Base-by-base conservation (phyloP, 2,329 filamentous ascomycete genomes). In the Chrysoporthe cubensis region DNA sequence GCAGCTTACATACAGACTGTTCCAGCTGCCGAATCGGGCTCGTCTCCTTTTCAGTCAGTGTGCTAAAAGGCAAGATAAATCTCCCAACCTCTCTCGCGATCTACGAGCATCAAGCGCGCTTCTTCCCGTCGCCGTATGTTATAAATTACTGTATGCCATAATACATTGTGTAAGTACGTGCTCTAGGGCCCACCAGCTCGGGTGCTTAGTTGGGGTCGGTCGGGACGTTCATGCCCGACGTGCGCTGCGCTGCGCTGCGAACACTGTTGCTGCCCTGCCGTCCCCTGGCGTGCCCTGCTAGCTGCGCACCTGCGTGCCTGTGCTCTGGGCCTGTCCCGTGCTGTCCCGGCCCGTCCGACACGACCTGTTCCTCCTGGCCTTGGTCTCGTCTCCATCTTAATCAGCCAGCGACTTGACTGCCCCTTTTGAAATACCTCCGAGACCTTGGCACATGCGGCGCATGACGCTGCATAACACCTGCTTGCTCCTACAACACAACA, bases 381-480 rank as follows among this genome's bases (percentile, higher is more conserved):
- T 43, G 57, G 40, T 60, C n/a, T 18, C 21, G 48, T 52, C 48
- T 54, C 50, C 50, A 54, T 60, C 57, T 60, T 60, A 60, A 60
- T 60, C 59, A 61, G 59, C 59, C 42, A 61, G 59, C 59, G 43
- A 48, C 59, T 48, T 61, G 59, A 61, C 18, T 46, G 59, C 59
- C 59, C 59, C 59, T 61, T 61, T 61, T 61, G 59, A 34, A 34
- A 11, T 40, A 26, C 18, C 43, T 48, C 43, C 18, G n/a, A 32
- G 40, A 60, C 18, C 11, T 43, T 13, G 9, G 32, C 18, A 65
- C 43, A 64, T 64, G 61, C 64, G 46, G 61, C 66, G 64, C 65
- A 64, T 69, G 67, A 69, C 60, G 65, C 34, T 63, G 67, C 57
- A 64, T 67, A 64, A 57, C 65, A 62, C 52, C 61, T 62, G 34